phyloP scores from a whole-genome alignment of 495 filamentous ascomycete species.

The Penicillium lagena region DNA sequence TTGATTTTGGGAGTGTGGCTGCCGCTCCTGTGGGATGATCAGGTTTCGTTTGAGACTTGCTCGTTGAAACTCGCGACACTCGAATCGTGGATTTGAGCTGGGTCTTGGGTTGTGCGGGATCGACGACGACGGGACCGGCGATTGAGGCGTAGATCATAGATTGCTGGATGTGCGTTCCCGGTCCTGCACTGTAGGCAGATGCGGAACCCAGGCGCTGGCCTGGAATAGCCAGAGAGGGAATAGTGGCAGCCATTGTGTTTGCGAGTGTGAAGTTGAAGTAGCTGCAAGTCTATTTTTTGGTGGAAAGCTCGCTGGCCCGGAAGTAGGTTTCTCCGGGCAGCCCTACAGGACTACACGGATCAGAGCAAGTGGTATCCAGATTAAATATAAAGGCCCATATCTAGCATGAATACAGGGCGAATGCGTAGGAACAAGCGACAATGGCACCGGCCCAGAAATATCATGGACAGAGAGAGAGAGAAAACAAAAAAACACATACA shows the following conservation, averaged over 20 bases:
- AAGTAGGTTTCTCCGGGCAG: constrained; percentile 8
- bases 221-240: constrained; percentile 44
- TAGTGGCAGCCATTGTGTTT: constrained; percentile 23
- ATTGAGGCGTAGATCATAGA: constrained; percentile 70
- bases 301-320: neutral
- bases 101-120: constrained; percentile 40
- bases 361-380: neutral
- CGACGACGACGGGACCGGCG: constrained; percentile 48
- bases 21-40: constrained; percentile 18
- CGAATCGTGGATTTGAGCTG: constrained; percentile 50
- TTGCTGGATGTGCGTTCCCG: constrained; percentile 75
- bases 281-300: neutral
- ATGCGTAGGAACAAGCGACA: constrained; percentile 25
- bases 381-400: constrained; percentile 25
- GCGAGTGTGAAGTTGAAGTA: neutral
- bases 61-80: constrained; percentile 34
- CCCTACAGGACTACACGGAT: no score
- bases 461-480: constrained; percentile 9
- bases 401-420: constrained; percentile 28
- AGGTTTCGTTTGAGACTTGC: neutral
- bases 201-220: constrained; percentile 72
- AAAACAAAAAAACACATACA: constrained; percentile 8
- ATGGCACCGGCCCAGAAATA: constrained; percentile 15
- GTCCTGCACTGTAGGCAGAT: constrained; percentile 59
- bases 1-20: constrained; percentile 15